Base-by-base conservation (phyloP, 2,329 filamentous ascomycete genomes). In the Talaromyces verruculosus region DNA sequence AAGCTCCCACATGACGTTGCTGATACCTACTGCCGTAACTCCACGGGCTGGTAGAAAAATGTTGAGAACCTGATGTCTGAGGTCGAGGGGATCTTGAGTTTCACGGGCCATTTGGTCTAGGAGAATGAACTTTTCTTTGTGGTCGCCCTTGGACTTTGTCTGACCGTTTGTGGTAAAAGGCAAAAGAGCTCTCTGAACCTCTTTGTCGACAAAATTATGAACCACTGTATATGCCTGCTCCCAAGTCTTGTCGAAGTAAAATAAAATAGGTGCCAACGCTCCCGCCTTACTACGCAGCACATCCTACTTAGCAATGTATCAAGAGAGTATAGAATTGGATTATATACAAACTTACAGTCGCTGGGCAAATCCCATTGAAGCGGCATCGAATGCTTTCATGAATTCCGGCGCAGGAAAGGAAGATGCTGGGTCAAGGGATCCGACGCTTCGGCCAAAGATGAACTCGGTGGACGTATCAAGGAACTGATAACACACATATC, bases 21-120 rank as follows among this genome's bases (percentile, higher is more conserved):
- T 49, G 1, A 49, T 13, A 25, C 19, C 45, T 13, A 49, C 22
- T 25, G 22, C 45, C 5, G 11, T 15, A 13, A 15, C 43, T 5
- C 13, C 22, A 22, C 43, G 64, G n/a, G 47, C 58, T 69, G 39
- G 30, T 58, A 58, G 53, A 6, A 39, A 37, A 15, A 58, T 39
- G 3, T 49, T 49, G 13, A 25, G 19, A 28, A 49, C 10, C 10
- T 49, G 19, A 1, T 49, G n/a, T 13, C n/a, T 35, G 13, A 45
- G 39, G 19, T 59, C 30, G 3, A 41, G 1, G 35, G 19, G 15
- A 33, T 55, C 25, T 55, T 33, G n/a, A 47, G 43, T 55, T 28
- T 55, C 28, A 35, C n/a, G 22, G 19, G n/a, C 33, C 11, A 66
- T 63, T 45, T 66, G 58, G 5, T 65, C 68, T 2, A 79, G 77